A percentile compares a stretch with the other conserved stretches of the same genome.
Evolutionary conservation across 75 land plant species (phyloP).

Genomic region (Cryptomeria japonica): DNA sequence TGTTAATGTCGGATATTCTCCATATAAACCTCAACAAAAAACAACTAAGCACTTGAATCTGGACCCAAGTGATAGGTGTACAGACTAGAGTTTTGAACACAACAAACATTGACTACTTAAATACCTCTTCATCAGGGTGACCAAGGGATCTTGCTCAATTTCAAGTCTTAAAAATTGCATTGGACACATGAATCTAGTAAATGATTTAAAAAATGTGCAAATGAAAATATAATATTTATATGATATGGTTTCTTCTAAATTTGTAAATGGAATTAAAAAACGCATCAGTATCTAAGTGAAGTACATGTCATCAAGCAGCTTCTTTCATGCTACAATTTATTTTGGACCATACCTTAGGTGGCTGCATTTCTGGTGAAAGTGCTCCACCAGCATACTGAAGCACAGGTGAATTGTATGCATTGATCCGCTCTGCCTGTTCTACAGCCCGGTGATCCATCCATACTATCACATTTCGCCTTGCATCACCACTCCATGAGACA

Average conservation of each 20-base stretch:
- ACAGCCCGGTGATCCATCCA: conserved; percentile 99
- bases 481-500: conserved; percentile 90
- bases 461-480: conserved; percentile 93
- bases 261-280: not conserved
- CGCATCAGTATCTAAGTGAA: not conserved
- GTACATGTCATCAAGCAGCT: not conserved
- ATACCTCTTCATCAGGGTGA: not conserved
- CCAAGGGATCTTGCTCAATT: not conserved
- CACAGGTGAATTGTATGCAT: conserved; percentile 80
- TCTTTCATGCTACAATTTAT: not conserved
- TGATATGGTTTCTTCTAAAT: not conserved
- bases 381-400: conserved; percentile 87
- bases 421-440: conserved; percentile 89
- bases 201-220: not conserved
- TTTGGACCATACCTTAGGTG: conserved; percentile 75
- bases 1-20: not conserved
- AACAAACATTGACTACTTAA: conserved; percentile 1
- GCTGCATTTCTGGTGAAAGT: conserved; percentile 95
- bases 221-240: not conserved
- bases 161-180: not conserved
- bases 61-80: not conserved
- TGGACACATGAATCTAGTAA: not conserved
- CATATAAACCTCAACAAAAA: not conserved
- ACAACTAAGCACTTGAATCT: not conserved
- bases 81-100: not conserved